These are phyloP conservation scores for Cladosporium colombiae DNA, from an alignment of 2,329 filamentous ascomycete species.

Conservation along the genomic window DNA sequence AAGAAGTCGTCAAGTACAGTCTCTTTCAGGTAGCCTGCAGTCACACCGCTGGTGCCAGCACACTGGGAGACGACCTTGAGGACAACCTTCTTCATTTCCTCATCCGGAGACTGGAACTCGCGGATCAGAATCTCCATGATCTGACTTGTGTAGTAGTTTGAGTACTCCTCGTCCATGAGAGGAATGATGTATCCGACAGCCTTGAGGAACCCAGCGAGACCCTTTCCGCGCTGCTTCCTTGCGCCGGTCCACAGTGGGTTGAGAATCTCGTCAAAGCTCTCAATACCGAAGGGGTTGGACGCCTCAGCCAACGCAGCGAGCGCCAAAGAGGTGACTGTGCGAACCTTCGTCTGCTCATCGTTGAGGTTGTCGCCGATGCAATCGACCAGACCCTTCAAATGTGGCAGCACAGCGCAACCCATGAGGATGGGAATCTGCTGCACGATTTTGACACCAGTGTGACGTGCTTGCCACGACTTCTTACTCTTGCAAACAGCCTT, in stretches of 20 bases:
- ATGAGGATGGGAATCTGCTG: constrained; percentile 98
- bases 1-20: constrained; percentile 95
- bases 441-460: constrained; percentile 98
- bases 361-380: constrained; percentile 95
- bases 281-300: constrained; percentile 97
- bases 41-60: constrained; percentile 90
- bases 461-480: constrained; percentile 97
- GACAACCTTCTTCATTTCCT: constrained; percentile 99
- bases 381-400: constrained; percentile 93
- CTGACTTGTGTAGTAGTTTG: constrained; percentile 97
- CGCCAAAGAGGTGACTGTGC: constrained; percentile 91
- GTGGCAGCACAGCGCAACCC: constrained; percentile 94
- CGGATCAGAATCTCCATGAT: constrained; percentile 98
- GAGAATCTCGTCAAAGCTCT: constrained; percentile 96
- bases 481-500: constrained; percentile 95
- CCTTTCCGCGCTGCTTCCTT: constrained; percentile 93
- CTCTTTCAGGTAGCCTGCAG: constrained; percentile 90
- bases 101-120: constrained; percentile 94
- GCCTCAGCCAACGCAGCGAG: constrained; percentile 95
- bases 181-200: constrained; percentile 98
- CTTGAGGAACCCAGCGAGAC: constrained; percentile 92
- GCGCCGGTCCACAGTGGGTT: constrained; percentile 97
- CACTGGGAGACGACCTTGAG: constrained; percentile 97
- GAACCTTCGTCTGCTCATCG: constrained; percentile 96
- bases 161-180: constrained; percentile 98